Base-by-base conservation (phyloP, 2,329 filamentous ascomycete genomes). In the Tolypocladium ophioglossoides region DNA sequence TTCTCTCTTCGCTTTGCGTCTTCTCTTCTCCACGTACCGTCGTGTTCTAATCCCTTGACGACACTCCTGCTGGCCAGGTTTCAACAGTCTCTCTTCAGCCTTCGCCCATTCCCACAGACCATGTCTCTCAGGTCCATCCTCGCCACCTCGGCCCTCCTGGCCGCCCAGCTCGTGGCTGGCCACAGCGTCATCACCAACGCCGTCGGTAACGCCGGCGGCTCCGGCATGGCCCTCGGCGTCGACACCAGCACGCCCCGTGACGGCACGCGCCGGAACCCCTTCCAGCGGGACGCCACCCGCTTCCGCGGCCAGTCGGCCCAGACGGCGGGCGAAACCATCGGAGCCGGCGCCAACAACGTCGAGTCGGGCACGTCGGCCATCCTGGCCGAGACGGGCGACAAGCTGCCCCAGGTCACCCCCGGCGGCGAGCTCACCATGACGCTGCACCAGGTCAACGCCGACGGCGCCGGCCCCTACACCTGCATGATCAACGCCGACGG, bases 381-480 rank as follows among this genome's bases (percentile, higher is more conserved):
- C 67, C 75, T 86, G 72, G 72, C 73, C 55, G 73, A 77, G 65
- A 84, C 76, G 7, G 82, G 82, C 55, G 70, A 68, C 56, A 61
- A 69, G 55, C 77, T 86, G 27, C 82, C 84, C 12, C 82, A 86
- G 70, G 70, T 86, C 61, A 74, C 72, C 8, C 61, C 72, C 0
- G 83, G 83, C 50, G 84, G 83, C 54, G 61, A 74, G 54, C 61
- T 86, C 56, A 70, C 55, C 1, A 85, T 86, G 75, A 85, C 81
- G 1, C 72, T 86, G 11, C 83, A 85, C 70, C 83, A 86, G 66
- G 82, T 86, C 66, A 86, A 86, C 68, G 74, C 74, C 39, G 84
- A 87, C 59, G 84, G 84, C 55, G 83, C 79, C 56, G 84, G 84
- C 12, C 82, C 83, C 2, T 86, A 84, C 68, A 78, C 72, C 8